Base-by-base conservation (phyloP, 306 rosid genomes). In the Medicago ruthenica region DNA sequence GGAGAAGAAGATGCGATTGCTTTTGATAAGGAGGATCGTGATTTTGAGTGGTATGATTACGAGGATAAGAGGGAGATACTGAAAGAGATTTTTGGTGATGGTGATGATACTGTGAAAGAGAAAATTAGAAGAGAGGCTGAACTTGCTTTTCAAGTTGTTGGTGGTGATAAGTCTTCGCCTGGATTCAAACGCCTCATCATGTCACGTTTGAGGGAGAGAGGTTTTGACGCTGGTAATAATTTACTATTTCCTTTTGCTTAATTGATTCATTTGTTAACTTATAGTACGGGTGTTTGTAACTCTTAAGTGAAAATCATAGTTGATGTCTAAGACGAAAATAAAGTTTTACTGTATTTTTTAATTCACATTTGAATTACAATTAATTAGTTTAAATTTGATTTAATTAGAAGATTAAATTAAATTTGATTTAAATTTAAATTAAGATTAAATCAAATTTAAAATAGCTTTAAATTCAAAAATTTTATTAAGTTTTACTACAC, bases 181-280 rank as follows among this genome's bases (percentile, higher is more conserved):
- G 87, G 50, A 15, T 88, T 86, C 75, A 95, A 92, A 78, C 89
- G 99, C 47, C 60, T 63, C 7, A 72, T 95, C 48, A 90, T 92
- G 96, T 59, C 90, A 44, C 86, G 68, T 14, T 82, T 95, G 73
- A 82, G 99, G 1, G 86, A 82, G 2, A 85, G 67, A 62, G 97
- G 96, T 45, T 86, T 95, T 55, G 99, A 95, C 79, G 97, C 99
- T 8, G 99, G 99, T 58, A 58, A 54, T 4, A 0, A 34, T 34
- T 18, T 58, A 9, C 34, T 20, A 4, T 21, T 57, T 55, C 18
- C 13, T 18, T 54, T 18, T 18, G 7, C 54, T 51, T n/a, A 3
- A 18, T 9, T 17, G 10, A 8, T 17, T 36, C 40, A 21, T 21
- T 27, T 3, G n/a, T n/a, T n/a, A n/a, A n/a, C n/a, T n/a, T n/a